Percentiles rank a stretch among this genome's conserved stretches.
These are phyloP conservation scores for Microdochium nivale DNA, from an alignment of 2,329 filamentous ascomycete genomes.

Conservation along the genomic window DNA sequence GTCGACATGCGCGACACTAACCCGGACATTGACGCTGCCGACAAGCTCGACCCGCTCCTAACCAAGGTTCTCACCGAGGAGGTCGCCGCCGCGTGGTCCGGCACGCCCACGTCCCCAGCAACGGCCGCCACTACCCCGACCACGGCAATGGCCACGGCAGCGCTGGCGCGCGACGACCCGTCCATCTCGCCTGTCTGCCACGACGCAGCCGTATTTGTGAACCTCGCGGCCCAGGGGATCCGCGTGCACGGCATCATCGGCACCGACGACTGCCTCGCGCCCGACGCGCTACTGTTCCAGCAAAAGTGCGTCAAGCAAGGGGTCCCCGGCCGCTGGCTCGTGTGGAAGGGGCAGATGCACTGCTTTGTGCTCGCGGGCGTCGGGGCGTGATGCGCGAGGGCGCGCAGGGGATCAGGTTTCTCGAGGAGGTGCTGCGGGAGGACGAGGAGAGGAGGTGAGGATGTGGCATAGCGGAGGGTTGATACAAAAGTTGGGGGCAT, in stretches of 20 bases:
- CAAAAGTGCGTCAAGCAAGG: conserved; percentile 32
- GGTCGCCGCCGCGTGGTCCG: conserved; percentile 32
- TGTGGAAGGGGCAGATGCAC: conserved; percentile 54
- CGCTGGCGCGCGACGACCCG: conserved; percentile 21
- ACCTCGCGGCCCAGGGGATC: conserved; percentile 29
- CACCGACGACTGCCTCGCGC: conserved; percentile 41
- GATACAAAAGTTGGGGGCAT: too few species aligned
- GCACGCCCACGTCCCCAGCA: conserved; percentile 12
- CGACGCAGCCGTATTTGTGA: conserved; percentile 16
- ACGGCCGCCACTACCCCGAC: too few species aligned
- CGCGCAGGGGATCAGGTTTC: conserved; percentile 33
- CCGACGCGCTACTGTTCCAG: conserved; percentile 40
- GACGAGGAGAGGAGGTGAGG: background rate
- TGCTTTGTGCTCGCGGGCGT: conserved; percentile 43
- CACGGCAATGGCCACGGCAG: conserved; percentile 11
- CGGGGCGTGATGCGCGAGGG: conserved; percentile 37
- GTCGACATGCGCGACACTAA: conserved; percentile 35
- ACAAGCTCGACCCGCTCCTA: conserved; percentile 35
- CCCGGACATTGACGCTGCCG: conserved; percentile 28
- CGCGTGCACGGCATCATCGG: conserved; percentile 43
- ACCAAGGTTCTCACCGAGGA: conserved; percentile 28
- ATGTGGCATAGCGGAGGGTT: background rate
- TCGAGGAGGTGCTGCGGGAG: conserved; percentile 20
- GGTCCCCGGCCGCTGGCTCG: conserved; percentile 43
- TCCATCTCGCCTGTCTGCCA: conserved; percentile 32